Percentiles rank a stretch among this genome's conserved stretches.
Evolutionary conservation across 2,329 filamentous ascomycete species (phyloP).

Genomic region (Botryotinia narcissicola): DNA sequence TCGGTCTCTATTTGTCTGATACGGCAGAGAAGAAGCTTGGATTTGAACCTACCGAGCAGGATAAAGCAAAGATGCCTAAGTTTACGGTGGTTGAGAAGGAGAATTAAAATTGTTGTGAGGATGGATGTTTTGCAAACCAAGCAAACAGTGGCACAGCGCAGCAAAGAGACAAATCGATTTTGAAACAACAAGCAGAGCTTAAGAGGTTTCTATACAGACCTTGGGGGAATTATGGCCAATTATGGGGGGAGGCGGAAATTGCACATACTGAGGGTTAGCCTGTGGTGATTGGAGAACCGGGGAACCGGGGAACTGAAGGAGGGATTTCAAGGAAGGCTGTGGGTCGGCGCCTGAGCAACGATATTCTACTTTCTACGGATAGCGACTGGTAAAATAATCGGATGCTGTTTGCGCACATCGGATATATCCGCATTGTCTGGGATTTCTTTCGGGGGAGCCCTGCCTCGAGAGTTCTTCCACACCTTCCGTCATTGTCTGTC

Average conservation of each 20-base stretch:
- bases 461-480: neutral
- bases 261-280: neutral
- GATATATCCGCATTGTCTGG: neutral
- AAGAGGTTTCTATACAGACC: neutral
- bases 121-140: neutral
- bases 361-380: no score
- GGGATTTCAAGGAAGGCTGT: neutral
- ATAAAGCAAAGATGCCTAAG: constrained; percentile 67
- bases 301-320: neutral
- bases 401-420: neutral
- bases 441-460: no score
- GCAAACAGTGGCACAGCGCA: neutral
- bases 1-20: constrained; percentile 73
- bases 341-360: neutral
- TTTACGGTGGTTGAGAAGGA: constrained; percentile 59
- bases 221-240: neutral
- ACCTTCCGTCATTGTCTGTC: neutral
- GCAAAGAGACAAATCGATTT: neutral
- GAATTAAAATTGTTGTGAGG: neutral
- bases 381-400: neutral
- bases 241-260: neutral
- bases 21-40: constrained; percentile 70
- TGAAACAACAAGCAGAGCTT: neutral
- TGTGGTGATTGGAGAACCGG: neutral
- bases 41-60: constrained; percentile 68